Evolutionary conservation across 2,329 filamentous ascomycete genomes (phyloP), one percentile per base, ranked within the genome.

Genomic region (Acephala macrosclerotiorum): DNA sequence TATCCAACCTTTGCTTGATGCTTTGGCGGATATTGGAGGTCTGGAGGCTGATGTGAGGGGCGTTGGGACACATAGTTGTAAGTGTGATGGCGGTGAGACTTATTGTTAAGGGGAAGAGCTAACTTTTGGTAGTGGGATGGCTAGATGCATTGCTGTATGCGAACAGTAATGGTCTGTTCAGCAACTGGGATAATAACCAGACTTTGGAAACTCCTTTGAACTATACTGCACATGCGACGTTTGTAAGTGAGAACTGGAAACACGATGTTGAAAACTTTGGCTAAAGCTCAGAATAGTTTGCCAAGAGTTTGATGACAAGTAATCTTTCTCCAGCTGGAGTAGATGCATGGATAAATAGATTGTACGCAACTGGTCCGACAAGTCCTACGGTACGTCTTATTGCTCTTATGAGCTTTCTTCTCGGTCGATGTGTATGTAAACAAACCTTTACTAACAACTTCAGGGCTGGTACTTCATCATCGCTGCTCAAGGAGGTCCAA

Each of bases 381-480:
- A 55, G 20, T 35, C 42, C 56, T 38, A 35, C 16, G 16, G 60
- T 62, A 47, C 11, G 60, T 58, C n/a, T n/a, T n/a, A n/a, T n/a
- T n/a, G n/a, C n/a, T n/a, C n/a, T n/a, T n/a, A n/a, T n/a, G n/a
- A n/a, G n/a, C n/a, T n/a, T n/a, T n/a, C n/a, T n/a, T n/a, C n/a
- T n/a, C n/a, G n/a, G n/a, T n/a, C n/a, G n/a, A n/a, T n/a, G n/a
- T n/a, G n/a, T n/a, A n/a, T n/a, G n/a, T 45, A 47, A 22, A 12
- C 33, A 1, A 11, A 35, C n/a, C 29, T 11, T 14, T 20, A 26
- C 60, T 60, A 29, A 59, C 33, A 53, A 25, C 20, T 45, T 18
- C 45, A 70, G 66, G 61, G 58, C 22, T 67, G 63, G 63, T 68
- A 66, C 38, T 60, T 68, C 16, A 68, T 68, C 51, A 61, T 68